Conservation (phyloP, 306 rosid genomes). For the Pyrus communis region DNA sequence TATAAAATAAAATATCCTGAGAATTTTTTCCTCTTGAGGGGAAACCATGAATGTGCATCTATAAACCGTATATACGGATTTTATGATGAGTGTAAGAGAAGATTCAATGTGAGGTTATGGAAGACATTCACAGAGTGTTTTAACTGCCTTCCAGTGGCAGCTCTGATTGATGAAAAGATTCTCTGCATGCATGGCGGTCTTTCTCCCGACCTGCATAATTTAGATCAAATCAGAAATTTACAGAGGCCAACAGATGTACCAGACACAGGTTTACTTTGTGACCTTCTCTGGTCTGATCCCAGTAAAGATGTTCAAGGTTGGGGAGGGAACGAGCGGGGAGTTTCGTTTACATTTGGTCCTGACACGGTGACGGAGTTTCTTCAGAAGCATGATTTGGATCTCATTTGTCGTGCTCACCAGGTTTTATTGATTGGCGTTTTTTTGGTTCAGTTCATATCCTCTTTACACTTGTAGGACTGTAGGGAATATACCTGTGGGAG, state of each 20-base stretch:
- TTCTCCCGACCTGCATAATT: constrained; percentile 72
- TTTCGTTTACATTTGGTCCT: constrained; percentile 88
- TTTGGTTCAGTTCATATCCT: constrained; percentile 14
- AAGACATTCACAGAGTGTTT: constrained; percentile 83
- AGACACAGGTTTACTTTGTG: constrained; percentile 88
- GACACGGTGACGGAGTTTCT: constrained; percentile 75
- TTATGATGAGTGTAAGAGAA: constrained; percentile 95
- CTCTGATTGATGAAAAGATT: constrained; percentile 89
- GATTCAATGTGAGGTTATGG: constrained; percentile 85
- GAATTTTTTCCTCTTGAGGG: constrained; percentile 86
- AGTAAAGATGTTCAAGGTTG: constrained; percentile 77
- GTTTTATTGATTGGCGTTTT: constrained; percentile 25
- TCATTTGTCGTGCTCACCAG: constrained; percentile 98
- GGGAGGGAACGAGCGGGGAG: constrained; percentile 95
- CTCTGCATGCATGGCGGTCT: constrained; percentile 97
- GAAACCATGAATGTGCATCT: constrained; percentile 96
- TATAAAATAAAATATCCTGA: constrained; percentile 82
- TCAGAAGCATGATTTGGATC: constrained; percentile 90
- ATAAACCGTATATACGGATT: constrained; percentile 93
- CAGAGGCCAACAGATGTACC: constrained; percentile 92
- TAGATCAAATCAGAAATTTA: constrained; percentile 72
- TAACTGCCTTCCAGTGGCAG: constrained; percentile 91
- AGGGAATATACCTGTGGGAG: constrained; percentile 6
- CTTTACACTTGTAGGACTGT: constrained; percentile 9
- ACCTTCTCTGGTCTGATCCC: constrained; percentile 97